Percentiles rank a stretch among this genome's conserved stretches.
Conservation (phyloP, 768 basidiomycete species). For the Kwoniella pini region DNA sequence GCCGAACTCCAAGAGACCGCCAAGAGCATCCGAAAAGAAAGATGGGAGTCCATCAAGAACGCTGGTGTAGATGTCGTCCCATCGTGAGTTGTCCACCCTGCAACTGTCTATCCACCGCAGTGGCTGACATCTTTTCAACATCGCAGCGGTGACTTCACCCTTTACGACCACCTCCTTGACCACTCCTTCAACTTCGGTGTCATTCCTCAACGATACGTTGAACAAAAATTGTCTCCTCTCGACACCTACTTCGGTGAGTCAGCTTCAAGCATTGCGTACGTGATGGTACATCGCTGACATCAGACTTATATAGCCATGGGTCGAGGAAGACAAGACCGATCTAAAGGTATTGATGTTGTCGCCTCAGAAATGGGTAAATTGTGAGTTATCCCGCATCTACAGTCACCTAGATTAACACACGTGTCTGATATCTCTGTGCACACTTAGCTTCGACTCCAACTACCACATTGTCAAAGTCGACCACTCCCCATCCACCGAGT, state of each 20-base stretch:
- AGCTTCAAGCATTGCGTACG: not conserved
- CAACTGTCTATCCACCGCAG: constrained; percentile 6
- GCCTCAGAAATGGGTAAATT: constrained; percentile 99
- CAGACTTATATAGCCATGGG: constrained; percentile 68
- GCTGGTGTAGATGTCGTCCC: constrained; percentile 87
- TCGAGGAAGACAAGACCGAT: constrained; percentile 81
- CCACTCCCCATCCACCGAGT: constrained; percentile 82
- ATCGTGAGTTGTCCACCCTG: constrained; percentile 63
- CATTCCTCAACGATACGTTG: constrained; percentile 89
- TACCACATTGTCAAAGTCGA: constrained; percentile 99
- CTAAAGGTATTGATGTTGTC: constrained; percentile 90
- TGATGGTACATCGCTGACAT: not conserved
- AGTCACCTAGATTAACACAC: not conserved
- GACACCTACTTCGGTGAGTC: constrained; percentile 83
- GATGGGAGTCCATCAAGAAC: constrained; percentile 82
- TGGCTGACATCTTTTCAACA: constrained; percentile 2
- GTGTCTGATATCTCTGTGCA: not conserved
- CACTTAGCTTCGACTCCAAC: constrained; percentile 89
- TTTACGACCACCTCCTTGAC: constrained; percentile 98
- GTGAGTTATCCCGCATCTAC: constrained; percentile 59
- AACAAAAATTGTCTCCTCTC: constrained; percentile 78
- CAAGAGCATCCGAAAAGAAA: constrained; percentile 80
- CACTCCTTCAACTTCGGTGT: constrained; percentile 95
- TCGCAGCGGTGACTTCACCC: constrained; percentile 92
- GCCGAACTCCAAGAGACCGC: constrained; percentile 85